Percentiles rank a stretch among this genome's conserved stretches.
These are phyloP conservation scores for Astrocystis sublimbata DNA, from an alignment of 495 filamentous ascomycete genomes.

Conservation along the genomic window DNA sequence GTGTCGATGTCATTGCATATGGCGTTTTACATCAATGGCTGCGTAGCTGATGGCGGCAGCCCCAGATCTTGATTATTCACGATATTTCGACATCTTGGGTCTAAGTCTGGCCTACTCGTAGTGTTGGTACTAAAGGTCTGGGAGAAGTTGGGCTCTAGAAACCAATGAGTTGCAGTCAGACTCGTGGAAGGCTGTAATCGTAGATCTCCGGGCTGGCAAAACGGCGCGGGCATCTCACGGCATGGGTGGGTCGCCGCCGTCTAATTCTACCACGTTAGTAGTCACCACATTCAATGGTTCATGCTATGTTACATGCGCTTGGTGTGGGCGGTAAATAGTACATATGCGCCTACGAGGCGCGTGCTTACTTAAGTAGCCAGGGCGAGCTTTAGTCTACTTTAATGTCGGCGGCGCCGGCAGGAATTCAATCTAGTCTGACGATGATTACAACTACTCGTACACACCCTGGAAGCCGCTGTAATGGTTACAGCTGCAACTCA, in stretches of 20 bases:
- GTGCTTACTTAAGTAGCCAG: not conserved
- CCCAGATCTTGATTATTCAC: too few relatives aligned
- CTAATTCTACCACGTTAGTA: not conserved
- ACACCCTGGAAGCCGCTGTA: not conserved
- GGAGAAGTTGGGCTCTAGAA: not conserved
- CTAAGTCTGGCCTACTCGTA: too few relatives aligned
- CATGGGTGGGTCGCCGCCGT: slow-evolving; percentile 15
- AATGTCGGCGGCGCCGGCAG: not conserved
- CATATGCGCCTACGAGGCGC: not conserved
- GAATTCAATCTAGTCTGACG: not conserved
- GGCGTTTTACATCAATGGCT: too few relatives aligned
- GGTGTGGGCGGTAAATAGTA: not conserved
- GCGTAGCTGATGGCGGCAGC: not conserved
- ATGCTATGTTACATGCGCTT: not conserved
- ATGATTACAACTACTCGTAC: too few relatives aligned
- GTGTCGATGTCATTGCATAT: too few relatives aligned
- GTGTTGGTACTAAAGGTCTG: too few relatives aligned
- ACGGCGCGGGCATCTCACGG: slow-evolving; percentile 9
- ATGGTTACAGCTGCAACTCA: not conserved
- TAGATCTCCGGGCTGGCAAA: slow-evolving; percentile 1
- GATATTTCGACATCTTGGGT: too few relatives aligned
- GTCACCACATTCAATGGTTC: not conserved
- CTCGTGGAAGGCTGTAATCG: too few relatives aligned
- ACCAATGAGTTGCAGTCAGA: not conserved
- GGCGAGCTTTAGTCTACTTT: not conserved